These are phyloP conservation scores for Cladosporium sphaerospermum DNA, from an alignment of 2,329 filamentous ascomycete genomes.

Conservation along the genomic window DNA sequence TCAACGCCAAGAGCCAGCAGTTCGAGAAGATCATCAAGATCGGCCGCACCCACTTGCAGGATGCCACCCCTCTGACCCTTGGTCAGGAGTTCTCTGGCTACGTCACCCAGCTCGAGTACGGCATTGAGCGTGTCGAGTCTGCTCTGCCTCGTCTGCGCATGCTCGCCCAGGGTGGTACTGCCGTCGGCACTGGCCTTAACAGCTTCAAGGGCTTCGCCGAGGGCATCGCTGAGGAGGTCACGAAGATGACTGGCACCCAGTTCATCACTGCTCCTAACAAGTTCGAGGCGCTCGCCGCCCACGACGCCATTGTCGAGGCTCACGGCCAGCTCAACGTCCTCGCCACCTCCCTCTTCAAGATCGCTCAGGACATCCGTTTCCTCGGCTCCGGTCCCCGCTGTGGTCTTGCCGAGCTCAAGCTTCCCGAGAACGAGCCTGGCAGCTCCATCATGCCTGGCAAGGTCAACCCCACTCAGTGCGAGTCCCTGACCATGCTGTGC, in stretches of 20 bases:
- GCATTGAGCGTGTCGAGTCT: slow-evolving; percentile 79
- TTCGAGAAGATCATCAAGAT: slow-evolving; percentile 99
- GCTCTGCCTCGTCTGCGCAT: slow-evolving; percentile 77
- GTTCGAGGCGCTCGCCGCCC: slow-evolving; percentile 92
- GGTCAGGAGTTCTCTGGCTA: slow-evolving; percentile 98
- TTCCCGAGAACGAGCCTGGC: slow-evolving; percentile 97
- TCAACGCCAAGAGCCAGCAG: slow-evolving; percentile 81
- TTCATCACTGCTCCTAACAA: slow-evolving; percentile 98
- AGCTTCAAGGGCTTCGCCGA: slow-evolving; percentile 95
- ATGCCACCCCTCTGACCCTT: slow-evolving; percentile 90
- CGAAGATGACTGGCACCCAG: slow-evolving; percentile 83
- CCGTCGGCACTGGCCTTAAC: slow-evolving; percentile 95
- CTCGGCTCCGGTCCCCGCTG: slow-evolving; percentile 93
- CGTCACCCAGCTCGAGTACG: slow-evolving; percentile 86
- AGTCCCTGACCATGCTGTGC: slow-evolving; percentile 96
- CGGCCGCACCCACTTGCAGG: slow-evolving; percentile 92
- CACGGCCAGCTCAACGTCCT: slow-evolving; percentile 91
- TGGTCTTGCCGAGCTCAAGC: slow-evolving; percentile 83
- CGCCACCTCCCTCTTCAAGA: slow-evolving; percentile 88
- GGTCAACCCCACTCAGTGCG: slow-evolving; percentile 98
- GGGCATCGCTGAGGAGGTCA: slow-evolving; percentile 83
- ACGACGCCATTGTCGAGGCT: slow-evolving; percentile 93
- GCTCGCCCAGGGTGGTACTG: slow-evolving; percentile 91
- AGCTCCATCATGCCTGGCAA: slow-evolving; percentile 99
- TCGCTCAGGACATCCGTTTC: slow-evolving; percentile 96